Evolutionary conservation across 148 eudicot genomes (phyloP).

Genomic region (Rhododendron williamsianum): DNA sequence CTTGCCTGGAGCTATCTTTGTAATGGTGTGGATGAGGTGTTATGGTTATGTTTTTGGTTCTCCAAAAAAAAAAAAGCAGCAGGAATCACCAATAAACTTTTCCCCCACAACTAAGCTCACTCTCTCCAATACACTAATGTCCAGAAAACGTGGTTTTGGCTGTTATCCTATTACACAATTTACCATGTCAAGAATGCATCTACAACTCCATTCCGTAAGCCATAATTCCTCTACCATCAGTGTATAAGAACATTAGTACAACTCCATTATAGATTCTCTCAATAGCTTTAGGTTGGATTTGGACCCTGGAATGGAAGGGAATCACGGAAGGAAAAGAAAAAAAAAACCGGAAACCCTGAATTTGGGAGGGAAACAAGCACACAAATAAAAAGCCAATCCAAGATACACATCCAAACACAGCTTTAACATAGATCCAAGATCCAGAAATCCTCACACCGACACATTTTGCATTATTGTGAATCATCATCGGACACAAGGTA

Average conservation of each 20-base stretch:
- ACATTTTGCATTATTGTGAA: not conserved
- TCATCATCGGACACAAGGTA: not conserved
- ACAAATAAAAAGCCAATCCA: not conserved
- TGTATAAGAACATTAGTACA: not conserved
- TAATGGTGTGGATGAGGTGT: no score
- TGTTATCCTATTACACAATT: no score
- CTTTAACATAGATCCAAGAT: not conserved
- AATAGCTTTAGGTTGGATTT: no score
- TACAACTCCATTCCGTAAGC: no score
- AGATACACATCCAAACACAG: not conserved
- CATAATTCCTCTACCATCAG: not conserved
- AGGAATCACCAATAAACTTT: no score
- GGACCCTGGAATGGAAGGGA: not conserved
- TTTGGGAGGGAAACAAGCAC: not conserved
- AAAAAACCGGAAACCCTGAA: not conserved
- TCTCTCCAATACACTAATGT: no score
- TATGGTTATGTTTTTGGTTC: no score
- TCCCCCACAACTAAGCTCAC: no score
- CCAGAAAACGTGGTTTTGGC: no score
- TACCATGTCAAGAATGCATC: no score
- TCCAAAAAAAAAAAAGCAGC: no score
- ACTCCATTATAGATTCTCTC: not conserved
- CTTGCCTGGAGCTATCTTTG: no score
- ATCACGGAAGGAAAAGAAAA: not conserved
- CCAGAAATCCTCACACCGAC: not conserved